These are phyloP conservation scores for Trichophaea hybrida DNA, from an alignment of 2,329 filamentous ascomycete genomes.

Conservation along the genomic window DNA sequence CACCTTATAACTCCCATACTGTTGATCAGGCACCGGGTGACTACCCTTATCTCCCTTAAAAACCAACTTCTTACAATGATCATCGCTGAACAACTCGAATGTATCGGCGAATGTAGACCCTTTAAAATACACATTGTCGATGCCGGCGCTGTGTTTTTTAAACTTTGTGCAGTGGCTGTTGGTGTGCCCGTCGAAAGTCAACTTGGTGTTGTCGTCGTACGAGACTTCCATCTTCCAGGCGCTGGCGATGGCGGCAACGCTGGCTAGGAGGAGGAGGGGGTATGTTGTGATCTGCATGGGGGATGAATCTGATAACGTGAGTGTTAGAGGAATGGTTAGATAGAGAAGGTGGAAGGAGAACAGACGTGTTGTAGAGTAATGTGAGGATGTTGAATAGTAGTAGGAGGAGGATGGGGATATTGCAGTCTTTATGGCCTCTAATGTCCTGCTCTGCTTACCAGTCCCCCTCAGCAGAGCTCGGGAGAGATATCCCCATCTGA, in stretches of 20 bases:
- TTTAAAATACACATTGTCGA: conserved; percentile 18
- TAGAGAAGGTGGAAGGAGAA: no score
- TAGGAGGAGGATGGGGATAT: neutral
- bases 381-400: neutral
- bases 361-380: neutral
- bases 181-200: conserved; percentile 14
- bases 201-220: conserved; percentile 14
- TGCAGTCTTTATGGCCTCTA: no score
- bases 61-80: conserved; percentile 11
- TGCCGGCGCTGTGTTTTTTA: conserved; percentile 17
- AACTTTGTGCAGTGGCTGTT: conserved; percentile 19
- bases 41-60: conserved; percentile 20
- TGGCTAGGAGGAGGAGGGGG: conserved; percentile 4
- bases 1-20: conserved; percentile 20
- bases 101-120: conserved; percentile 18
- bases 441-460: no score
- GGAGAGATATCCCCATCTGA: no score
- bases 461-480: no score
- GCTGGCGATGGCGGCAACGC: conserved; percentile 2
- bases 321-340: no score
- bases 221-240: conserved; percentile 20
- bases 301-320: no score
- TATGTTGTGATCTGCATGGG: neutral
- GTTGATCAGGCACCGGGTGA: conserved; percentile 16
- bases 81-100: conserved; percentile 18